Conservation (phyloP, 495 filamentous ascomycete genomes). For the Achaetomiella virescens region DNA sequence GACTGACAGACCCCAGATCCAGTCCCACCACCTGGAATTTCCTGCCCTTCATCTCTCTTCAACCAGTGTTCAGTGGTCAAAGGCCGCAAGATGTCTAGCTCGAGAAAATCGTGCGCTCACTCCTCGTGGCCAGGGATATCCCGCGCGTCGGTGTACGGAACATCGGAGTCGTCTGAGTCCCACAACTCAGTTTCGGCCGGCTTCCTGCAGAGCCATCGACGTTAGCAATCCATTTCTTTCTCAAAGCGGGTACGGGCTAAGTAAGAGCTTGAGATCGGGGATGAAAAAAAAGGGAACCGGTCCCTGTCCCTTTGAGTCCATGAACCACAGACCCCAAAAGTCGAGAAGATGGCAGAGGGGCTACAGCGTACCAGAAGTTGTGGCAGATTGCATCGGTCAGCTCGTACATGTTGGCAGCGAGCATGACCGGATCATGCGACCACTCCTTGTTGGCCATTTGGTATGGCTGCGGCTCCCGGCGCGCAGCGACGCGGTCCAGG, state of each 20-base stretch:
- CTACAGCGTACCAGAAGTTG: conserved; percentile 8
- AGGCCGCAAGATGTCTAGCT: too few species aligned
- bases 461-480: not conserved
- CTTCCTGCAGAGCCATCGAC: not conserved
- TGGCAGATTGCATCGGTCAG: conserved; percentile 6
- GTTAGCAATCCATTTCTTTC: not conserved
- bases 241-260: too few species aligned
- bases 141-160: not conserved
- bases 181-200: not conserved
- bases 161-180: conserved; percentile 1
- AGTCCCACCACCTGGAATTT: too few species aligned
- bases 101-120: too few species aligned
- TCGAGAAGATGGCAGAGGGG: too few species aligned
- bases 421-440: not conserved
- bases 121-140: not conserved
- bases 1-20: too few species aligned
- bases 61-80: too few species aligned
- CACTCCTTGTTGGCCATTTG: not conserved
- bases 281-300: too few species aligned
- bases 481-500: not conserved
- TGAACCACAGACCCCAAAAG: too few species aligned
- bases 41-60: too few species aligned
- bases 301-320: too few species aligned
- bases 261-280: too few species aligned
- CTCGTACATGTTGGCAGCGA: conserved; percentile 13